phyloP scores from a whole-genome alignment of 78 protist genomes.

The Planoprotostelium fungivorum region DNA sequence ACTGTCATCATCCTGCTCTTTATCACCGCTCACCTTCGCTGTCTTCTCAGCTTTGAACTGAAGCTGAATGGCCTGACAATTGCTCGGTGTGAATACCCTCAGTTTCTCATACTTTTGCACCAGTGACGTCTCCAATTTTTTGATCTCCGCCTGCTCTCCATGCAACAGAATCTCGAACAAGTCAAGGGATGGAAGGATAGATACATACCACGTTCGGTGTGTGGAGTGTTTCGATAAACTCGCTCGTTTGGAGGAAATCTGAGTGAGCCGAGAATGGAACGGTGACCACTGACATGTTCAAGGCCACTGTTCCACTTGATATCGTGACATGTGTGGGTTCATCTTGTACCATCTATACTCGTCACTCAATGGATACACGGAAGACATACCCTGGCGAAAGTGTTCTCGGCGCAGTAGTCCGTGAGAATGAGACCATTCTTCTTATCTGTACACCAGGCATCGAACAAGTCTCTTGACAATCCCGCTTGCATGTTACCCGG shows the following conservation, averaged over 20 bases:
- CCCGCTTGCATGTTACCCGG: conserved; percentile 94
- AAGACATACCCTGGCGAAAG: conserved; percentile 74
- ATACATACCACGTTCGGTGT: conserved; percentile 66
- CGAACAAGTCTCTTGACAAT: conserved; percentile 84
- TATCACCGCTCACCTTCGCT: conserved; percentile 18
- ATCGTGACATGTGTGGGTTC: neutral
- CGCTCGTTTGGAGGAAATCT: conserved; percentile 84
- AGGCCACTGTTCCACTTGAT: conserved; percentile 54
- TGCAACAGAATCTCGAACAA: conserved; percentile 79
- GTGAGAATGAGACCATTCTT: conserved; percentile 85
- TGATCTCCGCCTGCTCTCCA: conserved; percentile 85
- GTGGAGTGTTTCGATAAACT: conserved; percentile 73
- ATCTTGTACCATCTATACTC: conserved; percentile 15
- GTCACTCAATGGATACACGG: neutral
- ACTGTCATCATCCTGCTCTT: neutral
- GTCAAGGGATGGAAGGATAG: neutral
- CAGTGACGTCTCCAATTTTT: conserved; percentile 45
- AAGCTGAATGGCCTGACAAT: conserved; percentile 24
- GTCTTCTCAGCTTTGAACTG: conserved; percentile 38
- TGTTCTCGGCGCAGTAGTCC: conserved; percentile 93
- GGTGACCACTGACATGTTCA: conserved; percentile 44
- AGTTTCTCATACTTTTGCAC: conserved; percentile 29
- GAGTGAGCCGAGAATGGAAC: conserved; percentile 94
- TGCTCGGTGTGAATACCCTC: conserved; percentile 46
- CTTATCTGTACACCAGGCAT: conserved; percentile 75